Evolutionary conservation across 2,329 filamentous ascomycete genomes (phyloP).

Genomic region (Colletotrichum tropicicola): DNA sequence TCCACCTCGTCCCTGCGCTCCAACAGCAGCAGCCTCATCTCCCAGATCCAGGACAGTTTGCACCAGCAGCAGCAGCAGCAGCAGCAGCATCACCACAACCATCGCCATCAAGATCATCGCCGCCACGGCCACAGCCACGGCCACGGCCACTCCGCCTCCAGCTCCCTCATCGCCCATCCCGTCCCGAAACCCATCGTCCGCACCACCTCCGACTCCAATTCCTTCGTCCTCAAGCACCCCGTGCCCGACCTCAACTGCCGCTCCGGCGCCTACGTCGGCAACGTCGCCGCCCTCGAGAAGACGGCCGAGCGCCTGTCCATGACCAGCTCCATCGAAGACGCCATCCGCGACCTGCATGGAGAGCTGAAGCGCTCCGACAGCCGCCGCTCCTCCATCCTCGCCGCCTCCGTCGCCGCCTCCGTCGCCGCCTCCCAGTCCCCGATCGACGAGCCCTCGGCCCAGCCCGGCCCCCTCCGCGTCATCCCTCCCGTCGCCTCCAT

Average conservation of each 20-base stretch:
- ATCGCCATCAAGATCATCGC: not conserved
- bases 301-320: constrained; percentile 78
- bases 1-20: constrained; percentile 22
- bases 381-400: constrained; percentile 69
- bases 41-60: constrained; percentile 32
- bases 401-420: constrained; percentile 52
- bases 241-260: constrained; percentile 69
- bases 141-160: constrained; percentile 27
- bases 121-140: constrained; percentile 28
- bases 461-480: constrained; percentile 46
- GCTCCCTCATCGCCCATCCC: not conserved
- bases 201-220: constrained; percentile 53
- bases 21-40: constrained; percentile 30
- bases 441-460: constrained; percentile 34
- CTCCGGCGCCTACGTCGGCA: constrained; percentile 69
- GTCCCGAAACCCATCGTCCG: constrained; percentile 55
- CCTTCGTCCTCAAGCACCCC: constrained; percentile 62
- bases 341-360: constrained; percentile 77
- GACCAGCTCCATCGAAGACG: constrained; percentile 80
- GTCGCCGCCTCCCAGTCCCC: constrained; percentile 33
- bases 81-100: constrained; percentile 11
- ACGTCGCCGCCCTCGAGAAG: constrained; percentile 79
- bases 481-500: constrained; percentile 68
- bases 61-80: constrained; percentile 24
- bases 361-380: constrained; percentile 77